Evolutionary conservation across 2,329 filamentous ascomycete genomes (phyloP).

Genomic region (Apiospora phragmitis): DNA sequence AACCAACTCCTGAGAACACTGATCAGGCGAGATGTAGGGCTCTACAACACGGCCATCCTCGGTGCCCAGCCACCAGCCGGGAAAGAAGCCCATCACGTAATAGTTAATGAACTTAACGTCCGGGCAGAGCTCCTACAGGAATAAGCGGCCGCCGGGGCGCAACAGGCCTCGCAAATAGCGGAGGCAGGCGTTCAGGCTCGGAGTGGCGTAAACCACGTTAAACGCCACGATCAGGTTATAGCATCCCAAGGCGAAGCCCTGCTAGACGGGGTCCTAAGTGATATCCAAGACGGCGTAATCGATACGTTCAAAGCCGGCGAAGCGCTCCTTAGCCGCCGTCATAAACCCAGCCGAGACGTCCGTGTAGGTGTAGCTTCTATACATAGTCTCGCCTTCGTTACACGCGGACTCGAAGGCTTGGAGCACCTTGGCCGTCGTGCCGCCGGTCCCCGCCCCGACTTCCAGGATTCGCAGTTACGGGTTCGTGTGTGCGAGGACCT

Average conservation of each 20-base stretch:
- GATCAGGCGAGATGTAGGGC: not conserved
- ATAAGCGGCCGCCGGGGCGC: not conserved
- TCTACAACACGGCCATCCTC: slow-evolving; percentile 8
- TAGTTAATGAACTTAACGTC: not conserved
- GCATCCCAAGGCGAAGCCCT: not conserved
- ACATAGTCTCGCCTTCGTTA: too few relatives aligned
- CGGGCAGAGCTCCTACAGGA: not conserved
- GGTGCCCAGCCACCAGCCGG: slow-evolving; percentile 9
- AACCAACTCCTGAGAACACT: not conserved
- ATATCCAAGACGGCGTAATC: not conserved
- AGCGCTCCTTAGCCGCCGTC: slow-evolving; percentile 23
- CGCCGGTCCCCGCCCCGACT: too few relatives aligned
- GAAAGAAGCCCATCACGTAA: not conserved
- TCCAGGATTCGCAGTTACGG: too few relatives aligned
- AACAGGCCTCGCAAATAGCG: too few relatives aligned
- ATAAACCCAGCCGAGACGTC: slow-evolving; percentile 22
- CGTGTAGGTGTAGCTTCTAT: too few relatives aligned
- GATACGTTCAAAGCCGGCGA: not conserved
- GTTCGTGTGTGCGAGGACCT: too few relatives aligned
- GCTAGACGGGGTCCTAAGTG: not conserved
- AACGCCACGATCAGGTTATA: slow-evolving; percentile 4
- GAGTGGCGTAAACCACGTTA: not conserved
- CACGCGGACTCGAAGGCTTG: too few relatives aligned
- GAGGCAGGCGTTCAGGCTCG: too few relatives aligned
- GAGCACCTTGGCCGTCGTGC: too few relatives aligned